Evolutionary conservation across 1,284 basidiomycete genomes (phyloP), one percentile per base, ranked within the genome.

Genomic region (Cystobasidium pallidum): DNA sequence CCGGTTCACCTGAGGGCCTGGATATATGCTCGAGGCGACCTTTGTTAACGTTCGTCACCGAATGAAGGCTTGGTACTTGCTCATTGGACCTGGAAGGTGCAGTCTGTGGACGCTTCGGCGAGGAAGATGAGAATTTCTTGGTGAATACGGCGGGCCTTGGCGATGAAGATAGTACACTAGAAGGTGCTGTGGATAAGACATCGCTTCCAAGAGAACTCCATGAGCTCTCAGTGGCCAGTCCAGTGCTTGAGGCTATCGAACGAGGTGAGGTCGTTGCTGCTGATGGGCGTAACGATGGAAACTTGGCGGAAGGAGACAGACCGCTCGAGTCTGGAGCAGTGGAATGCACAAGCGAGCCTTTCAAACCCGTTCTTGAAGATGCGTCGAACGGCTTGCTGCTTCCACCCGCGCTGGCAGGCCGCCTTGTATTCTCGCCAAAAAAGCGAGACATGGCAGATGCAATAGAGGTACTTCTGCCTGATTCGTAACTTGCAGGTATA

Each of bases 241-340:
- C 54, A 57, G 54, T 17, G 54, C 54, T 57, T 57, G 54, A 57
- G 32, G 3, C 54, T 34, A 57, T n/a, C 2, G 54, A 57, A 15
- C 54, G 28, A 19, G 54, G 54, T 17, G 32, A 57, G 1, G 30
- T 34, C 11, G 54, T 36, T 34, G 13, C 8, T 34, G 32, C 32
- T 34, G 54, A 11, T 10, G 3, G 54, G 6, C 30, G 30, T 57
- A 32, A 19, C 10, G 19, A 6, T 10, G 17, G 54, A 34, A 32
- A 32, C 1, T 15, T 4, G 3, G 54, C 19, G 13, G 30, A 34
- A 10, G 2, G 4, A 26, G 30, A 19, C 32, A 34, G 30, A 36
- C 30, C 19, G 10, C 4, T 28, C 7, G 49, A 6, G 4, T 51
- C 49, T 51, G 49, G n/a, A 26, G 49, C 4, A 3, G 4, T 7